These are phyloP conservation scores for Grigorovia transvaalensis DNA, from an alignment of 805 yeast species.

Conservation along the genomic window DNA sequence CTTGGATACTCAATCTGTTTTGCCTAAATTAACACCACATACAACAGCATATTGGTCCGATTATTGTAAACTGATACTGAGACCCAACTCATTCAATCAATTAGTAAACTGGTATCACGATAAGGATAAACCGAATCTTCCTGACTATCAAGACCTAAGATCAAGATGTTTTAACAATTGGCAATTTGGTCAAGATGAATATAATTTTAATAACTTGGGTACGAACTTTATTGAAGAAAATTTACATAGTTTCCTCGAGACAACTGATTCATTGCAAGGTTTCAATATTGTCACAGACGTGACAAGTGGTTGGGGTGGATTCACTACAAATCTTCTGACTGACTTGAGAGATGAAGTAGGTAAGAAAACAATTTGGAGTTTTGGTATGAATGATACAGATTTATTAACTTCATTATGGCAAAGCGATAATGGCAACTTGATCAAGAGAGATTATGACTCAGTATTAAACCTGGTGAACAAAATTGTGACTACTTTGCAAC, in stretches of 20 bases:
- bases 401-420: slow-evolving; percentile 9
- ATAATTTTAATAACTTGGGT: slow-evolving; percentile 30
- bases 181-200: slow-evolving; percentile 50
- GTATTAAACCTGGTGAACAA: slow-evolving; percentile 16
- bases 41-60: slow-evolving; percentile 71
- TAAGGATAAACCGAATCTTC: slow-evolving; percentile 17
- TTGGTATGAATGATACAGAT: slow-evolving; percentile 34
- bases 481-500: slow-evolving; percentile 38
- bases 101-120: slow-evolving; percentile 49
- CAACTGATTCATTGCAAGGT: slow-evolving; percentile 66
- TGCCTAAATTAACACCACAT: slow-evolving; percentile 29
- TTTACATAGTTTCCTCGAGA: slow-evolving; percentile 57
- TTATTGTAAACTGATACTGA: slow-evolving; percentile 55
- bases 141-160: slow-evolving; percentile 20
- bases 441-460: slow-evolving; percentile 8
- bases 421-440: slow-evolving; percentile 6
- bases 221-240: slow-evolving; percentile 47
- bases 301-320: slow-evolving; percentile 82
- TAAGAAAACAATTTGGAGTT: slow-evolving; percentile 36
- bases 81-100: slow-evolving; percentile 47
- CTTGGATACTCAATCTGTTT: slow-evolving; percentile 38
- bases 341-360: slow-evolving; percentile 60
- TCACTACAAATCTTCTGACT: slow-evolving; percentile 41
- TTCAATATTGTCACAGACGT: slow-evolving; percentile 58
- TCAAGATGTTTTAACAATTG: slow-evolving; percentile 33